phyloP scores from a whole-genome alignment of 768 basidiomycete genomes.

The Leccinum aurantiacum region DNA sequence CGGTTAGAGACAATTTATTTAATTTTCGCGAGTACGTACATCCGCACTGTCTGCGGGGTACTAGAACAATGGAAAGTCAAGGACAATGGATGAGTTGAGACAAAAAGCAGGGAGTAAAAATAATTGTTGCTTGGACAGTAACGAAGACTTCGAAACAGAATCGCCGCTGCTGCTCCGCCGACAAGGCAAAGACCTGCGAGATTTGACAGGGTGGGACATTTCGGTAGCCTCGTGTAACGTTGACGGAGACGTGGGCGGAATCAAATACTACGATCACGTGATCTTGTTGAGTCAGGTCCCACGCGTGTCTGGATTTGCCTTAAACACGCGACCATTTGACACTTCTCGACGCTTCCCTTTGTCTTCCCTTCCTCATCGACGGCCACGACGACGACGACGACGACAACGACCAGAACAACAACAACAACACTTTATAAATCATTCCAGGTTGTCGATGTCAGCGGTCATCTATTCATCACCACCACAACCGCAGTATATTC shows the following conservation, averaged over 20 bases:
- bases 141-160: not conserved
- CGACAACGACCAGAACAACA: not conserved
- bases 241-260: slow-evolving; percentile 32
- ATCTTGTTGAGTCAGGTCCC: slow-evolving; percentile 35
- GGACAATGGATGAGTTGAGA: slow-evolving; percentile 23
- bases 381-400: not conserved
- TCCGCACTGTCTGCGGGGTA: not conserved
- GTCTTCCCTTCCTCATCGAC: slow-evolving; percentile 16
- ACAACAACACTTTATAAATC: not conserved
- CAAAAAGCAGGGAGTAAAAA: slow-evolving; percentile 5
- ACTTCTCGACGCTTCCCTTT: slow-evolving; percentile 2
- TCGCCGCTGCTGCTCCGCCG: not conserved
- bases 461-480: slow-evolving; percentile 33
- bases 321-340: slow-evolving; percentile 30
- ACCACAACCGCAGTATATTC: slow-evolving; percentile 33
- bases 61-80: slow-evolving; percentile 15
- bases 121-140: not conserved
- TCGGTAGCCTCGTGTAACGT: slow-evolving; percentile 36
- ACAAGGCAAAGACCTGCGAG: not conserved
- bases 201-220: not conserved
- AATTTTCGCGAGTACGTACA: slow-evolving; percentile 14
- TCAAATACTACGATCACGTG: slow-evolving; percentile 33
- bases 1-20: not conserved
- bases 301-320: slow-evolving; percentile 27
- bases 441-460: slow-evolving; percentile 19